Evolutionary conservation across 2,329 filamentous ascomycete species (phyloP).

Genomic region (Raffaelea arxii): DNA sequence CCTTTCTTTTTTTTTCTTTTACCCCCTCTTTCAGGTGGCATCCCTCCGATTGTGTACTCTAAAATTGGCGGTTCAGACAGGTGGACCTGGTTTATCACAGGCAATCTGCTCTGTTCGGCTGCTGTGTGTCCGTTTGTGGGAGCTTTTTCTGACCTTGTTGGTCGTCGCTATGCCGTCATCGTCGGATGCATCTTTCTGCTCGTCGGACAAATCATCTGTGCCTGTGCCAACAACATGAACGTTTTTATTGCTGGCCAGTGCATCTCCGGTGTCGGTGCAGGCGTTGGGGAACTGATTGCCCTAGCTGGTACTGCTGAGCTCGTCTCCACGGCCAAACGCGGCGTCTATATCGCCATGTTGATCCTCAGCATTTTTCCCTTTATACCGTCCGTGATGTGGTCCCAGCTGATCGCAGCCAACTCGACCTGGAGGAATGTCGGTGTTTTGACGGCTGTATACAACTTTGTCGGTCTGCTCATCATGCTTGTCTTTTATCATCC

Average conservation of each 20-base stretch:
- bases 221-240: constrained; percentile 49
- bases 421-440: constrained; percentile 47
- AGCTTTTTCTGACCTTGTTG: constrained; percentile 52
- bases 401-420: constrained; percentile 37
- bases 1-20: constrained; percentile 11
- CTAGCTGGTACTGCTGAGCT: constrained; percentile 59
- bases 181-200: constrained; percentile 43
- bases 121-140: constrained; percentile 56
- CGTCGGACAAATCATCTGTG: constrained; percentile 49
- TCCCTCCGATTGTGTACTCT: constrained; percentile 45
- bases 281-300: constrained; percentile 59
- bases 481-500: constrained; percentile 43
- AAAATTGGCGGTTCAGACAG: constrained; percentile 50
- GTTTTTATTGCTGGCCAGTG: constrained; percentile 44
- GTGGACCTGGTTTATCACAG: constrained; percentile 51
- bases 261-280: constrained; percentile 54
- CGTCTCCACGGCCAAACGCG: constrained; percentile 54
- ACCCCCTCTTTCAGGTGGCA: constrained; percentile 20
- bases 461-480: constrained; percentile 39
- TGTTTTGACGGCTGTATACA: constrained; percentile 41
- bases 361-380: constrained; percentile 55
- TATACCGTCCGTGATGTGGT: constrained; percentile 51
- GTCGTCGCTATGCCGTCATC: constrained; percentile 49
- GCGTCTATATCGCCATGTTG: constrained; percentile 50
- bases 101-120: constrained; percentile 45